A percentile compares a stretch with the other conserved stretches of the same genome.
These are phyloP conservation scores for Nannizziopsis barbatae DNA, from an alignment of 2,329 filamentous ascomycete genomes.

Conservation along the genomic window DNA sequence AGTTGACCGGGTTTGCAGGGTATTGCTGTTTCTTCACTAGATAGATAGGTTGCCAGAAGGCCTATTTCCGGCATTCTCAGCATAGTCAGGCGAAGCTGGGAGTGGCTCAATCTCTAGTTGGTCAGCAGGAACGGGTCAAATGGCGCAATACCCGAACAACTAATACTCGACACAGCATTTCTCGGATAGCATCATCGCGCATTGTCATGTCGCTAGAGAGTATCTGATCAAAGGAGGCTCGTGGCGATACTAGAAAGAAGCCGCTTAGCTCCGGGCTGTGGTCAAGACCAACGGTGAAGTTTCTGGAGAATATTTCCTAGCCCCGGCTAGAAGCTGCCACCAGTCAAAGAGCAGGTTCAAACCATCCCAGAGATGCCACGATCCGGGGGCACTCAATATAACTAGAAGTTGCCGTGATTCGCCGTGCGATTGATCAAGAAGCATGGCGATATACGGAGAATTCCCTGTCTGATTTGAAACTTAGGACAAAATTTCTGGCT, in stretches of 20 bases:
- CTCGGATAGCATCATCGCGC: slow-evolving; percentile 7
- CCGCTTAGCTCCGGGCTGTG: background rate
- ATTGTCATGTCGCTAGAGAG: slow-evolving; percentile 5
- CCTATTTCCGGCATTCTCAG: slow-evolving; percentile 8
- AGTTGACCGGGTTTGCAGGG: slow-evolving; percentile 1
- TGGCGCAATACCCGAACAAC: background rate
- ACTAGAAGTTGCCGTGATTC: too few relatives aligned
- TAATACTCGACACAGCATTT: background rate
- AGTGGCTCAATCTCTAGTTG: slow-evolving; percentile 6
- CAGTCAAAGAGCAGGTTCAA: slow-evolving; percentile 1
- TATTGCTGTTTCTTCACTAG: background rate
- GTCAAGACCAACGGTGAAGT: slow-evolving; percentile 4
- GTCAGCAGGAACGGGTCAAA: slow-evolving; percentile 6
- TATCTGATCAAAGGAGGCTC: slow-evolving; percentile 10
- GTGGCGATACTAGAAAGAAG: slow-evolving; percentile 9
- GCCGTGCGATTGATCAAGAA: too few relatives aligned
- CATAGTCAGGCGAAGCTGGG: background rate
- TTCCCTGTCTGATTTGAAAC: slow-evolving; percentile 2
- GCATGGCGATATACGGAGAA: background rate
- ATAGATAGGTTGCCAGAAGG: background rate
- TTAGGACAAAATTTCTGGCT: background rate
- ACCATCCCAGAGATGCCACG: background rate
- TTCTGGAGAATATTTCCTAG: slow-evolving; percentile 7
- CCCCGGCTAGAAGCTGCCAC: slow-evolving; percentile 8
- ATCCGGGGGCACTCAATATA: background rate